These are phyloP conservation scores for Phialocephala subalpina DNA, from an alignment of 2,329 filamentous ascomycete species.

Conservation along the genomic window DNA sequence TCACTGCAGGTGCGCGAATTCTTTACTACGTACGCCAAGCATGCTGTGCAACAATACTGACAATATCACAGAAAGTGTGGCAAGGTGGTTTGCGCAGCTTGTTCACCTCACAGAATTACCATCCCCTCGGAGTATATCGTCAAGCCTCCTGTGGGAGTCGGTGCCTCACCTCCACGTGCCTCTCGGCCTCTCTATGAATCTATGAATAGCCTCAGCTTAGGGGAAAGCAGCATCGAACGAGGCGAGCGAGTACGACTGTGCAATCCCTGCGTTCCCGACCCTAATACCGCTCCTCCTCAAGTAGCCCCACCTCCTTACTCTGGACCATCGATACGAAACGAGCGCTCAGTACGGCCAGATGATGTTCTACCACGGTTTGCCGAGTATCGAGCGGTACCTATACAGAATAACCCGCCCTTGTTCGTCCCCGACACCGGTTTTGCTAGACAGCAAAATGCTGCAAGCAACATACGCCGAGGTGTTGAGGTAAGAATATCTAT, in stretches of 20 bases:
- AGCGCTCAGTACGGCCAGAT: not conserved
- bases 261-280: slow-evolving; percentile 77
- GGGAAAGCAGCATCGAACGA: slow-evolving; percentile 57
- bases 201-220: slow-evolving; percentile 30
- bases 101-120: slow-evolving; percentile 93
- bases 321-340: not conserved
- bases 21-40: not conserved
- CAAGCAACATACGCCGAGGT: too few species aligned
- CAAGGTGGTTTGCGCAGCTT: slow-evolving; percentile 86
- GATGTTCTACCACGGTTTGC: not conserved
- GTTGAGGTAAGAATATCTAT: too few species aligned
- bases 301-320: slow-evolving; percentile 3
- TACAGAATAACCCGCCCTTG: too few species aligned
- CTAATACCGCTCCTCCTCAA: slow-evolving; percentile 64
- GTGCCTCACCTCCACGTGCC: slow-evolving; percentile 22
- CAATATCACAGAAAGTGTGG: slow-evolving; percentile 77
- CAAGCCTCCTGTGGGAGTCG: slow-evolving; percentile 63
- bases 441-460: too few species aligned
- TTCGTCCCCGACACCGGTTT: too few species aligned
- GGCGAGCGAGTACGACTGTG: slow-evolving; percentile 75
- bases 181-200: slow-evolving; percentile 30
- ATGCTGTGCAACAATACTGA: slow-evolving; percentile 15
- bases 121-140: slow-evolving; percentile 95
- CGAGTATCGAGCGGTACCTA: not conserved
- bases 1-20: slow-evolving; percentile 76